Evolutionary conservation across 2,329 filamentous ascomycete species (phyloP).

Genomic region (Xylaria sp.): DNA sequence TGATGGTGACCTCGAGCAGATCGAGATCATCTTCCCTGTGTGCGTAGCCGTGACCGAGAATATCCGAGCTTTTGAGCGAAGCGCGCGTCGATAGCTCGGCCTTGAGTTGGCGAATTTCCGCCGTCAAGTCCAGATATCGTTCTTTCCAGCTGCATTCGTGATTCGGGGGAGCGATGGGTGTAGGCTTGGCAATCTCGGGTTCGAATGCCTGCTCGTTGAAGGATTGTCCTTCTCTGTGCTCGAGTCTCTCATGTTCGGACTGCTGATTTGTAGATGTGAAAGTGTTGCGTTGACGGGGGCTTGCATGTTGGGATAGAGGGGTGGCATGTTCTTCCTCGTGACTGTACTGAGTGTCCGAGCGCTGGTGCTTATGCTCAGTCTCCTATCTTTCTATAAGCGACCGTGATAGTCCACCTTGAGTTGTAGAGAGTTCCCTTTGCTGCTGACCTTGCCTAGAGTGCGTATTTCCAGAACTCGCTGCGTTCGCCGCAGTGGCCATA

Average conservation of each 20-base stretch:
- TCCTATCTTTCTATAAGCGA: slow-evolving; percentile 28
- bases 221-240: slow-evolving; percentile 17
- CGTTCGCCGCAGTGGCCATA: neutral
- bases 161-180: slow-evolving; percentile 52
- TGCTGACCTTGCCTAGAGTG: slow-evolving; percentile 7
- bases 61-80: slow-evolving; percentile 35
- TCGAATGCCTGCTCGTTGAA: slow-evolving; percentile 29
- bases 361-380: slow-evolving; percentile 17
- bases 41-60: slow-evolving; percentile 40
- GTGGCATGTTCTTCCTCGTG: neutral
- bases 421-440: neutral
- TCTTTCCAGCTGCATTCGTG: slow-evolving; percentile 58
- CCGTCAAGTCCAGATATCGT: slow-evolving; percentile 54
- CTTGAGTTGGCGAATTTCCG: slow-evolving; percentile 56
- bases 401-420: slow-evolving; percentile 16
- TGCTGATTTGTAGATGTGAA: neutral
- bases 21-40: slow-evolving; percentile 53
- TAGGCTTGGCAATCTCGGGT: slow-evolving; percentile 48
- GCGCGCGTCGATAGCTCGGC: slow-evolving; percentile 50
- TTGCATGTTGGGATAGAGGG: neutral
- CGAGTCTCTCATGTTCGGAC: neutral
- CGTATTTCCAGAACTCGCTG: neutral
- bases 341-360: slow-evolving; percentile 13
- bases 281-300: neutral
- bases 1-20: slow-evolving; percentile 62